Percentiles rank a stretch among this genome's conserved stretches.
Conservation (phyloP, 768 basidiomycete species). For the Omphalotus guepiniiformis region DNA sequence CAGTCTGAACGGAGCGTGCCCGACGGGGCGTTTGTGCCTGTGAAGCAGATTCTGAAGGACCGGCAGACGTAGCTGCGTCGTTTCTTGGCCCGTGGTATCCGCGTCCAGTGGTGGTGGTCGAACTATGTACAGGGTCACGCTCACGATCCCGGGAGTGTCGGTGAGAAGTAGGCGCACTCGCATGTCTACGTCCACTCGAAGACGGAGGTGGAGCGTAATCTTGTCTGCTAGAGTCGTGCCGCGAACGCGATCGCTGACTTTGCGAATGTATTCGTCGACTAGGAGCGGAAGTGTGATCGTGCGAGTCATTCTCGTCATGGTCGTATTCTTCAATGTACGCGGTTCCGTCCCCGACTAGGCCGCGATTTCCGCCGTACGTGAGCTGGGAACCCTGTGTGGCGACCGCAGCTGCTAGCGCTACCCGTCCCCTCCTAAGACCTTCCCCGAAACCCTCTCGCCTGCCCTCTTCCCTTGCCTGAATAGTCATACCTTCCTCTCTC, state of each 20-base stretch:
- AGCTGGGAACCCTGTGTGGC: background rate
- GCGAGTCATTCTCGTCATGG: background rate
- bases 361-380: background rate
- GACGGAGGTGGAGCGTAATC: background rate
- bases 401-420: slow-evolving; percentile 13
- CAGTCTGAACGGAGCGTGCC: slow-evolving; percentile 5
- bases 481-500: slow-evolving; percentile 47
- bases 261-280: background rate
- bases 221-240: background rate
- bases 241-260: background rate
- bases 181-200: too few species aligned
- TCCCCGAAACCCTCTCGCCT: slow-evolving; percentile 38
- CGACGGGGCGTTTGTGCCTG: background rate
- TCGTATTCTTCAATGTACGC: slow-evolving; percentile 10
- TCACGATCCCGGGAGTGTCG: too few species aligned
- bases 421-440: slow-evolving; percentile 48
- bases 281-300: background rate
- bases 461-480: slow-evolving; percentile 54
- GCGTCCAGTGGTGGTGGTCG: background rate
- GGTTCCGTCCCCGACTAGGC: slow-evolving; percentile 7
- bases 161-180: too few species aligned
- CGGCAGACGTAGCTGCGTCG: background rate
- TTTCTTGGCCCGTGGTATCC: background rate
- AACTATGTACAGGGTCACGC: too few species aligned
- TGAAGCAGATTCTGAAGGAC: background rate